Evolutionary conservation across 2,329 filamentous ascomycete species (phyloP).

Genomic region (Blumeria hordei): DNA sequence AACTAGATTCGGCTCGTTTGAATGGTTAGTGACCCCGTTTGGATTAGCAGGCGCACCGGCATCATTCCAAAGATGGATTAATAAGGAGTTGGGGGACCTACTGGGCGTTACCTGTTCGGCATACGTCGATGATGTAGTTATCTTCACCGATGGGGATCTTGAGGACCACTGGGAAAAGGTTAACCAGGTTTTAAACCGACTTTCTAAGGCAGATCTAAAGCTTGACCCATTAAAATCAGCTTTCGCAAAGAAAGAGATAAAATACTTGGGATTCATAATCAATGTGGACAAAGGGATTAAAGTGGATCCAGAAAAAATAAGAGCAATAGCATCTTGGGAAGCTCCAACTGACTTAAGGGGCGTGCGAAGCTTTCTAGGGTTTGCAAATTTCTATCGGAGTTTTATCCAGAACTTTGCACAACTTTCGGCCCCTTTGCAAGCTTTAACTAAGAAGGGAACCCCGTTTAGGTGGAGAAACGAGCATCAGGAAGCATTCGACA

Average conservation of each 20-base stretch:
- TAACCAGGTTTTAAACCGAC: background rate
- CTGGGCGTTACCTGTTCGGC: background rate
- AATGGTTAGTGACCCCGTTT: slow-evolving; percentile 1
- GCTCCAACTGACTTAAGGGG: background rate
- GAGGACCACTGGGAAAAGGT: background rate
- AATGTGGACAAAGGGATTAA: background rate
- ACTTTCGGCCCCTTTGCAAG: background rate
- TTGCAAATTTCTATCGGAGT: background rate
- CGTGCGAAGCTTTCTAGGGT: background rate
- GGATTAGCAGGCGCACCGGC: background rate
- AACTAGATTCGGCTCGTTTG: background rate
- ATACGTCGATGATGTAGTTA: background rate
- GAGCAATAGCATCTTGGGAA: background rate
- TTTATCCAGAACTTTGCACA: background rate
- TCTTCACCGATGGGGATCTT: background rate
- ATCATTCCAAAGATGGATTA: background rate
- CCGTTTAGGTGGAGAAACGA: background rate
- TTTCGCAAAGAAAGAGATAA: background rate
- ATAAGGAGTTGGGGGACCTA: background rate
- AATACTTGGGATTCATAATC: background rate
- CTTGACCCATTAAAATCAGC: background rate
- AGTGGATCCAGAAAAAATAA: background rate
- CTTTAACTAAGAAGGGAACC: background rate
- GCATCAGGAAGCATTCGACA: background rate
- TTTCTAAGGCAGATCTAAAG: background rate